Percentiles rank a stretch among this genome's conserved stretches.
Conservation (phyloP, 768 basidiomycete genomes). For the Termitomyces sp. region DNA sequence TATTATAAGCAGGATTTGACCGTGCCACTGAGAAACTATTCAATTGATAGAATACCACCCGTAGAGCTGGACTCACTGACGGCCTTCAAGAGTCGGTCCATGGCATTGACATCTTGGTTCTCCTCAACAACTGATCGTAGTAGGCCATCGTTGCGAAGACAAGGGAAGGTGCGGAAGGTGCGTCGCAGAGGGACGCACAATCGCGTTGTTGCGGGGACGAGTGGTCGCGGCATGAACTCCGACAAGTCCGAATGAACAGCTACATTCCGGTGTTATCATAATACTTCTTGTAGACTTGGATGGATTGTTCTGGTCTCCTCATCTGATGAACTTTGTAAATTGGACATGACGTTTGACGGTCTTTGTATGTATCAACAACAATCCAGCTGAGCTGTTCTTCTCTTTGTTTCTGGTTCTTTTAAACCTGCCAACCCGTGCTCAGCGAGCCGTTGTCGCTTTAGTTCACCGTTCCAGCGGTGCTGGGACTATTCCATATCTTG, state of each 20-base stretch:
- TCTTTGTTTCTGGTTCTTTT: neutral
- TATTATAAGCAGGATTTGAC: constrained; percentile 48
- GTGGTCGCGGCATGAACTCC: neutral
- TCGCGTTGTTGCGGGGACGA: neutral
- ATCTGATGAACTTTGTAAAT: neutral
- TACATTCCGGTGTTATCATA: neutral
- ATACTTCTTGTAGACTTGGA: too few relatives aligned
- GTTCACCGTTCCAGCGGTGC: constrained; percentile 7
- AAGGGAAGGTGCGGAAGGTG: constrained; percentile 1
- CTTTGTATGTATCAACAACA: neutral
- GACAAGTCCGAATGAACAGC: neutral
- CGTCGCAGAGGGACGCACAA: constrained; percentile 4
- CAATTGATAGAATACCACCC: neutral
- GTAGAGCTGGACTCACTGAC: constrained; percentile 44
- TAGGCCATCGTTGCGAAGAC: constrained; percentile 4
- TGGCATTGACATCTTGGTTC: constrained; percentile 51
- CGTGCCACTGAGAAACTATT: constrained; percentile 32
- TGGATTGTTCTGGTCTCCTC: neutral
- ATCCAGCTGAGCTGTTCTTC: neutral
- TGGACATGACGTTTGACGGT: neutral
- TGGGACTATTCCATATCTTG: neutral
- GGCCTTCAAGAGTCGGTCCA: constrained; percentile 50
- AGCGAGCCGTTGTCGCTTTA: constrained; percentile 2
- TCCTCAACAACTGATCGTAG: constrained; percentile 38
- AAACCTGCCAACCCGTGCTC: constrained; percentile 2